Evolutionary conservation across 495 filamentous ascomycete genomes (phyloP).

Genomic region (Hypoxylon subgilvum): DNA sequence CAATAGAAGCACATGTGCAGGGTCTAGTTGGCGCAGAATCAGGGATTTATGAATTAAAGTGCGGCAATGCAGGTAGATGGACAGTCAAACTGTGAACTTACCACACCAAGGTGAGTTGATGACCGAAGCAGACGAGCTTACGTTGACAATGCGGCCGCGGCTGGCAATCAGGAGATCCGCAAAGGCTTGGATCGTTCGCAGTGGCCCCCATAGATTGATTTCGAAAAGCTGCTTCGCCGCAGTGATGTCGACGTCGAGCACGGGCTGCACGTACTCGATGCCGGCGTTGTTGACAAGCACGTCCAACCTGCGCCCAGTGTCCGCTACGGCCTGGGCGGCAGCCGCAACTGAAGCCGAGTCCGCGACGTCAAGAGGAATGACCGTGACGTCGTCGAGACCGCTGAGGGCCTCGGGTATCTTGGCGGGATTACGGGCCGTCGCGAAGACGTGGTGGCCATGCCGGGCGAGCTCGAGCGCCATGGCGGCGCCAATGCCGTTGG

Average conservation of each 20-base stretch:
- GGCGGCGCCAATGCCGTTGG: constrained; percentile 52
- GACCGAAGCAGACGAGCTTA: constrained; percentile 17
- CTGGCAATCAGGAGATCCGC: constrained; percentile 39
- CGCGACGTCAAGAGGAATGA: constrained; percentile 53
- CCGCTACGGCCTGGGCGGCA: constrained; percentile 33
- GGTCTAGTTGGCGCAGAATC: too few relatives aligned
- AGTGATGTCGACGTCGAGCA: constrained; percentile 43
- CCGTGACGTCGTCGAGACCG: constrained; percentile 38
- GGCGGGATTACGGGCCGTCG: constrained; percentile 45
- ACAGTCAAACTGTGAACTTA: too few relatives aligned
- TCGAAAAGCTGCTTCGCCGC: constrained; percentile 46
- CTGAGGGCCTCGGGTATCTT: constrained; percentile 35
- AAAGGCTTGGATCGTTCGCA: constrained; percentile 42
- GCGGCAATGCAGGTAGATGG: too few relatives aligned
- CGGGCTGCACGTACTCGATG: constrained; percentile 34
- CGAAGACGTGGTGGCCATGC: constrained; percentile 48
- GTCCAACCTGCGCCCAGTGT: constrained; percentile 44
- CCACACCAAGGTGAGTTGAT: constrained; percentile 10
- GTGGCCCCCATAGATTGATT: constrained; percentile 44
- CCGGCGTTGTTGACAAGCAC: constrained; percentile 53
- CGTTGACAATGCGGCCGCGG: constrained; percentile 39
- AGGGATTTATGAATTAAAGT: background rate
- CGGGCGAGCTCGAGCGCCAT: constrained; percentile 49
- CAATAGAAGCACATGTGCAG: too few relatives aligned
- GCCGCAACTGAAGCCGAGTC: constrained; percentile 42